phyloP scores from a whole-genome alignment of 495 filamentous ascomycete genomes.

The Thermothielavioides terrestris region DNA sequence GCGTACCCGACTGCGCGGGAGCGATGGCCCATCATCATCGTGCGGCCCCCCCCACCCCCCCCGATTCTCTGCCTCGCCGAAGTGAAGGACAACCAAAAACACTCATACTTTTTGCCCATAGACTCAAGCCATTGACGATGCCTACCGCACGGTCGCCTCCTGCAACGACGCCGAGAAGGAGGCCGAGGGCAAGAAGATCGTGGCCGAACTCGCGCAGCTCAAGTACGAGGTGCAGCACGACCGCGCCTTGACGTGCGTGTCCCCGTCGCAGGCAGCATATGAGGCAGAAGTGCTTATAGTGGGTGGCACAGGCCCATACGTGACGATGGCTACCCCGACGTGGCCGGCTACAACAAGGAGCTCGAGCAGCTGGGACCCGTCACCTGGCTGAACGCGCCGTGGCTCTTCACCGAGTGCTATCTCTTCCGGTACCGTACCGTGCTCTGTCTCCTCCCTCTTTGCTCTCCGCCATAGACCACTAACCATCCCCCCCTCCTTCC shows the following conservation, averaged over 20 bases:
- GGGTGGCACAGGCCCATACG: slow-evolving; percentile 54
- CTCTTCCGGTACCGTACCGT: slow-evolving; percentile 58
- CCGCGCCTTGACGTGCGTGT: slow-evolving; percentile 63
- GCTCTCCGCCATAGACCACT: not conserved
- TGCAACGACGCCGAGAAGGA: slow-evolving; percentile 53
- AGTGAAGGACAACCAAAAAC: too few species aligned
- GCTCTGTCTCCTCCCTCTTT: not conserved
- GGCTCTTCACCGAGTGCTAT: slow-evolving; percentile 92
- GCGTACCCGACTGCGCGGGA: slow-evolving; percentile 72
- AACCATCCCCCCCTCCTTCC: slow-evolving; percentile 1
- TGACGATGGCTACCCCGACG: slow-evolving; percentile 73
- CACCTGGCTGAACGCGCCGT: slow-evolving; percentile 74
- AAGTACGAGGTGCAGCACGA: slow-evolving; percentile 97
- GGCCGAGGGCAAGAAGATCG: slow-evolving; percentile 77
- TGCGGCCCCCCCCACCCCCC: slow-evolving; percentile 30
- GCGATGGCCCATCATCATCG: slow-evolving; percentile 90
- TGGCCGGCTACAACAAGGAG: slow-evolving; percentile 78
- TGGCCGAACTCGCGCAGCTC: slow-evolving; percentile 67
- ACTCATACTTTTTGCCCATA: slow-evolving; percentile 27
- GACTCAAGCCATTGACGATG: slow-evolving; percentile 92
- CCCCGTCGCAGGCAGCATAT: not conserved
- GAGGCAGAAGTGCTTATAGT: slow-evolving; percentile 1
- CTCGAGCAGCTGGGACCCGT: slow-evolving; percentile 64
- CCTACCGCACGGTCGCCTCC: slow-evolving; percentile 64
- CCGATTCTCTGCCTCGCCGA: not conserved